A percentile compares a stretch with the other conserved stretches of the same genome.
These are phyloP conservation scores for Sicyos baderoa DNA, from an alignment of 306 rosid species.

Conservation along the genomic window DNA sequence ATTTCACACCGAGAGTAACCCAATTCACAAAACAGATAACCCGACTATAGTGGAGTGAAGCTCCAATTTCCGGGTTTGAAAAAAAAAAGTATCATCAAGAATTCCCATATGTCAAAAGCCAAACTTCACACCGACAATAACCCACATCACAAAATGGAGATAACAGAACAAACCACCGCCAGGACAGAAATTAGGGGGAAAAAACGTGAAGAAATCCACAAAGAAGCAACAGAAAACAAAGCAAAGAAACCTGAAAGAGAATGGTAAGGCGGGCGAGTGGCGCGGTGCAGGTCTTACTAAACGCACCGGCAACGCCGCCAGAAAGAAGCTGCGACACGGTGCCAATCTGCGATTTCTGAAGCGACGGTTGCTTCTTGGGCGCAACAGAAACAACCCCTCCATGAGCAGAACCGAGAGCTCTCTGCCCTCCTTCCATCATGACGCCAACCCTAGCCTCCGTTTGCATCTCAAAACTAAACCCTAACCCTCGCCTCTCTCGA, in stretches of 20 bases:
- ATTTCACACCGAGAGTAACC: too few relatives aligned
- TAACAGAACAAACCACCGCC: not conserved
- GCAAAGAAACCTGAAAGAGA: constrained; percentile 68
- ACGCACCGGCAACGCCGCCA: constrained; percentile 94
- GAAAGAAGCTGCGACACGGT: constrained; percentile 81
- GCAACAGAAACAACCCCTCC: constrained; percentile 45
- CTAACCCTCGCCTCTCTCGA: not conserved
- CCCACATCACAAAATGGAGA: not conserved
- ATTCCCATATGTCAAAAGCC: not conserved
- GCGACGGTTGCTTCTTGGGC: constrained; percentile 27
- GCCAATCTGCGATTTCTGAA: constrained; percentile 61
- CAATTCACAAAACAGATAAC: too few relatives aligned
- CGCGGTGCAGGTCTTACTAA: constrained; percentile 93
- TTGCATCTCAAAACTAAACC: constrained; percentile 42
- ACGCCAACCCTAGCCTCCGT: constrained; percentile 84
- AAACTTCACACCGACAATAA: not conserved
- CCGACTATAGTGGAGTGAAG: too few relatives aligned
- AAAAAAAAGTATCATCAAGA: not conserved
- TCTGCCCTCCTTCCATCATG: constrained; percentile 55
- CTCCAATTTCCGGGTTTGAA: too few relatives aligned
- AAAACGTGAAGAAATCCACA: too few relatives aligned
- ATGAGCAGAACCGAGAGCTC: constrained; percentile 36
- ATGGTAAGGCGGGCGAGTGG: constrained; percentile 95
- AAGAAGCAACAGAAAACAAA: not conserved
- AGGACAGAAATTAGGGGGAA: not conserved